phyloP scores from a whole-genome alignment of 2,329 filamentous ascomycete species.

The Neoscytalidium dimidiatum region DNA sequence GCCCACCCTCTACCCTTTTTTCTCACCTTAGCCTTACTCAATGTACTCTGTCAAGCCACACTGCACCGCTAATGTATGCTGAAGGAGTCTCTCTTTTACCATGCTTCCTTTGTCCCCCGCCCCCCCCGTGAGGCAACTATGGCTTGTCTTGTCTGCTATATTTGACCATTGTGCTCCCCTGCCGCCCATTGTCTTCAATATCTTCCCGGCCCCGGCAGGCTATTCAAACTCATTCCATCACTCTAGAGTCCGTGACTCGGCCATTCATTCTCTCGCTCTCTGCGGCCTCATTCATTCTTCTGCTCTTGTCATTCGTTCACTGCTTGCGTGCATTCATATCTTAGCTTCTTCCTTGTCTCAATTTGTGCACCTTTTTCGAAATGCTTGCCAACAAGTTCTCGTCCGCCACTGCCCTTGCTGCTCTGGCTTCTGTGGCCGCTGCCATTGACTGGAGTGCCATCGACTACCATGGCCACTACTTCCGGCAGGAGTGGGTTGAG shows the following conservation, averaged over 20 bases:
- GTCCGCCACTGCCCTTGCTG: conserved; percentile 25
- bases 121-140: background rate
- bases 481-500: conserved; percentile 39
- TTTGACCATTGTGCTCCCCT: background rate
- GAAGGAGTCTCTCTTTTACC: too few species aligned
- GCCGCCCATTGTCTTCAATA: background rate
- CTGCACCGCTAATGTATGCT: conserved; percentile 10
- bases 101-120: background rate
- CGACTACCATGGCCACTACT: conserved; percentile 40
- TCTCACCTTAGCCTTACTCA: background rate
- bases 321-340: background rate
- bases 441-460: conserved; percentile 29
- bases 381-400: conserved; percentile 32
- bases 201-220: conserved; percentile 13
- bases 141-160: background rate
- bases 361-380: conserved; percentile 20
- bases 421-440: conserved; percentile 29
- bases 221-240: conserved; percentile 1
- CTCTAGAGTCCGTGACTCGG: conserved; percentile 17
- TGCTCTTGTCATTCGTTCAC: background rate
- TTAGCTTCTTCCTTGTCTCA: background rate
- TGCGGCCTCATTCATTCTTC: background rate
- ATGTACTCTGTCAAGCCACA: background rate
- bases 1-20: background rate
- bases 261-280: background rate